These are phyloP conservation scores for Pythium grandisporangium DNA, from an alignment of 352 stramenopile genomes.

Conservation along the genomic window DNA sequence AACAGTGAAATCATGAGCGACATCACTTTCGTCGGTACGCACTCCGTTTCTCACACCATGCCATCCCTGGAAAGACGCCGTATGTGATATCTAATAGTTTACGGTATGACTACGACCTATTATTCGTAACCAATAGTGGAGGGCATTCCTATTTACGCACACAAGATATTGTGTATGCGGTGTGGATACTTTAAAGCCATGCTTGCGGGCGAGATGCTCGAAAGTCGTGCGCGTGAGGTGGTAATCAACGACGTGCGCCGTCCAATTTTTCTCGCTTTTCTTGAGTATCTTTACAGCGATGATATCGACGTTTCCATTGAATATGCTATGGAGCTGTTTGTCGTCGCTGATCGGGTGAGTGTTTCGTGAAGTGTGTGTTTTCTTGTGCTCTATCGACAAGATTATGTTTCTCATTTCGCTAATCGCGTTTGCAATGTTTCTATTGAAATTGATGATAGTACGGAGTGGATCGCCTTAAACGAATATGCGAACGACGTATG, in stretches of 20 bases:
- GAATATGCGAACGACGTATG: constrained; percentile 95
- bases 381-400: too few relatives aligned
- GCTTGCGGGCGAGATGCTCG: constrained; percentile 88
- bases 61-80: neutral
- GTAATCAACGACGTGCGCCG: constrained; percentile 89
- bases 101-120: constrained; percentile 14
- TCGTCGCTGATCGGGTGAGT: constrained; percentile 80
- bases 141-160: constrained; percentile 75
- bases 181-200: constrained; percentile 93
- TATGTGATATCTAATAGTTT: too few relatives aligned
- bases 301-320: constrained; percentile 89
- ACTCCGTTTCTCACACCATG: neutral
- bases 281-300: constrained; percentile 96
- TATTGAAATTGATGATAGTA: constrained; percentile 42
- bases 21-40: constrained; percentile 78
- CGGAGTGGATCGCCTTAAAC: constrained; percentile 82
- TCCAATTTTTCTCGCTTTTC: constrained; percentile 90
- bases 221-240: constrained; percentile 84
- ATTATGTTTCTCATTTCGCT: too few relatives aligned
- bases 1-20: constrained; percentile 86
- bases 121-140: constrained; percentile 66
- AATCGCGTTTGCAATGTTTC: too few relatives aligned
- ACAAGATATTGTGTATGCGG: constrained; percentile 90
- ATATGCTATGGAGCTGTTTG: constrained; percentile 92
- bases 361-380: neutral